Evolutionary conservation across 192 early-diverging fungal species (phyloP).

Genomic region (Coemansia sp.): DNA sequence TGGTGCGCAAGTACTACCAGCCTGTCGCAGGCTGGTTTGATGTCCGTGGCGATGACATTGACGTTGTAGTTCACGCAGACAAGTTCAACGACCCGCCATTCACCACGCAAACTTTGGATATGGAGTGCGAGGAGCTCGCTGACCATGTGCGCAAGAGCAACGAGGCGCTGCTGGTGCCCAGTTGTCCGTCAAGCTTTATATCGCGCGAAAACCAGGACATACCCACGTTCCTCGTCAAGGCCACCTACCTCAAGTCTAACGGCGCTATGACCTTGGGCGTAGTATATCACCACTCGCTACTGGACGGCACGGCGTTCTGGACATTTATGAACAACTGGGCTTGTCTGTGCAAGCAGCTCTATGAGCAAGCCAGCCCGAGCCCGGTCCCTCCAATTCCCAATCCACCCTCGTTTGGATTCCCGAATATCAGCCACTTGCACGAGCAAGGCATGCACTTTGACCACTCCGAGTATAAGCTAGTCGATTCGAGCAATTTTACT

Average conservation of each 20-base stretch:
- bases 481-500: conserved; percentile 19
- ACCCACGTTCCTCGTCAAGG: conserved; percentile 48
- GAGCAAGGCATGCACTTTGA: conserved; percentile 13
- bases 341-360: conserved; percentile 21
- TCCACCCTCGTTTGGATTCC: conserved; percentile 45
- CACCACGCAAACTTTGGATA: conserved; percentile 28
- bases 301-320: conserved; percentile 54
- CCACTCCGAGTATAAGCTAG: conserved; percentile 41
- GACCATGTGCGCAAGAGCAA: conserved; percentile 31
- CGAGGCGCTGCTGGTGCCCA: conserved; percentile 35
- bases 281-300: conserved; percentile 50
- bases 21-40: conserved; percentile 51
- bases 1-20: conserved; percentile 42
- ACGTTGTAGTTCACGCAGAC: conserved; percentile 27
- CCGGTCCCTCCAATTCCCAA: conserved; percentile 17
- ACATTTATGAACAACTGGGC: conserved; percentile 54
- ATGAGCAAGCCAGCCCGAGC: neutral
- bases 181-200: conserved; percentile 12
- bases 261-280: conserved; percentile 36
- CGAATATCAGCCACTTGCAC: conserved; percentile 17
- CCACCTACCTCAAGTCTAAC: conserved; percentile 27
- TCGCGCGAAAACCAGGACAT: conserved; percentile 13
- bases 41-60: conserved; percentile 17
- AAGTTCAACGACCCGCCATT: conserved; percentile 49
- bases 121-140: conserved; percentile 7